Percentiles rank a stretch among this genome's conserved stretches.
These are phyloP conservation scores for Dentipellis fragilis DNA, from an alignment of 768 basidiomycete species.

Conservation along the genomic window DNA sequence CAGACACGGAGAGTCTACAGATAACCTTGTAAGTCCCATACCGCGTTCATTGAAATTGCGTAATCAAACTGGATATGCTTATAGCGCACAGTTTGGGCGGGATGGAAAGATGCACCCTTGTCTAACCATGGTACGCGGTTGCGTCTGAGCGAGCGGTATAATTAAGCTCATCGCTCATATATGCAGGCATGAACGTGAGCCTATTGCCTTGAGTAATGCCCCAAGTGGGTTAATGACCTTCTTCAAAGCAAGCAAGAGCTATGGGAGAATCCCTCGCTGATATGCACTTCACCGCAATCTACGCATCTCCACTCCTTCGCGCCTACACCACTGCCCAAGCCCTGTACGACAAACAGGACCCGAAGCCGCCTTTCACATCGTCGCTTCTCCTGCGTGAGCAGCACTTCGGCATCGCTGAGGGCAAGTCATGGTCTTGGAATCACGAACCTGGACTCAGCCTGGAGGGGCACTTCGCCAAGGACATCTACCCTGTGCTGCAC, in stretches of 20 bases:
- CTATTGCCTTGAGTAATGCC: neutral
- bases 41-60: neutral
- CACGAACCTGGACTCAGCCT: conserved; percentile 12
- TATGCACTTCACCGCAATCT: conserved; percentile 42
- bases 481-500: conserved; percentile 40
- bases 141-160: neutral
- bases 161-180: neutral
- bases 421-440: conserved; percentile 35
- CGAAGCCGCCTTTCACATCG: conserved; percentile 35
- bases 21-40: conserved; percentile 47
- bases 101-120: conserved; percentile 64
- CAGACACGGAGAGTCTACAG: conserved; percentile 69
- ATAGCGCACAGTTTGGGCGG: conserved; percentile 55
- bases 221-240: neutral
- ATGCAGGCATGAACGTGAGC: conserved; percentile 25
- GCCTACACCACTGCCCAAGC: conserved; percentile 52
- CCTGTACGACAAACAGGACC: conserved; percentile 37
- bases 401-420: conserved; percentile 62
- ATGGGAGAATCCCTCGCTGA: conserved; percentile 43
- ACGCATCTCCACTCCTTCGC: conserved; percentile 59
- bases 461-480: conserved; percentile 40
- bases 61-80: neutral
- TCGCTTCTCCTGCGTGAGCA: conserved; percentile 56
- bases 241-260: conserved; percentile 25
- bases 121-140: conserved; percentile 58